Conservation (phyloP, 208 protist species). For the Trypanosoma rangeli region DNA sequence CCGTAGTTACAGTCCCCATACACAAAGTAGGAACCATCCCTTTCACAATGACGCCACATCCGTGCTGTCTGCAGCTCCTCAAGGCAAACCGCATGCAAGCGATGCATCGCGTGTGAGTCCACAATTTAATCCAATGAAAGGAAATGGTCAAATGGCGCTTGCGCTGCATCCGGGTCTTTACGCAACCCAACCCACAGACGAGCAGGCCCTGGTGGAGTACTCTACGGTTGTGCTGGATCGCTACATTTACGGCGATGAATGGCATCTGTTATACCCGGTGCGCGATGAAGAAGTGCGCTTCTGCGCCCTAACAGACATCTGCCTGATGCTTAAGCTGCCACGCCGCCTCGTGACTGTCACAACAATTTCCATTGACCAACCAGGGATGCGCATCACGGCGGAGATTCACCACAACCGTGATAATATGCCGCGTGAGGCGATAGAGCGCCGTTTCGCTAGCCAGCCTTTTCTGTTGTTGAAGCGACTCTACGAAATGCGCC, state of each 20-base stretch:
- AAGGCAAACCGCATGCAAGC: constrained; percentile 9
- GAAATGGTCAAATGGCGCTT: constrained; percentile 9
- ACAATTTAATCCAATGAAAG: background rate
- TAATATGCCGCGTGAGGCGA: constrained; percentile 45
- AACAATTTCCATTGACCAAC: constrained; percentile 56
- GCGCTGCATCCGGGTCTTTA: background rate
- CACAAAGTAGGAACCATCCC: background rate
- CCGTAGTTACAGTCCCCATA: constrained; percentile 1
- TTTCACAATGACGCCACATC: background rate
- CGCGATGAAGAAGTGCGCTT: constrained; percentile 65
- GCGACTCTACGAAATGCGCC: constrained; percentile 73
- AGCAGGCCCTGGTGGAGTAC: constrained; percentile 45
- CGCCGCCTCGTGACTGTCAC: constrained; percentile 66
- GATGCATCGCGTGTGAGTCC: constrained; percentile 1
- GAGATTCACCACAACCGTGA: constrained; percentile 62
- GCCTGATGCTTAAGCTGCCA: constrained; percentile 66
- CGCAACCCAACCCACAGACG: background rate
- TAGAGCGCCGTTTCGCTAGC: constrained; percentile 65
- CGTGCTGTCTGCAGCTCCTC: background rate
- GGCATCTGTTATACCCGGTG: constrained; percentile 56
- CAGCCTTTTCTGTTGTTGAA: constrained; percentile 76
- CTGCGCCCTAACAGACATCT: constrained; percentile 78
- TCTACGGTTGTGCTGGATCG: constrained; percentile 59
- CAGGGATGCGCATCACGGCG: constrained; percentile 73
- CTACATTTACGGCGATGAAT: constrained; percentile 81